Evolutionary conservation across 768 basidiomycete species (phyloP).

Genomic region (Suillus bovinus): DNA sequence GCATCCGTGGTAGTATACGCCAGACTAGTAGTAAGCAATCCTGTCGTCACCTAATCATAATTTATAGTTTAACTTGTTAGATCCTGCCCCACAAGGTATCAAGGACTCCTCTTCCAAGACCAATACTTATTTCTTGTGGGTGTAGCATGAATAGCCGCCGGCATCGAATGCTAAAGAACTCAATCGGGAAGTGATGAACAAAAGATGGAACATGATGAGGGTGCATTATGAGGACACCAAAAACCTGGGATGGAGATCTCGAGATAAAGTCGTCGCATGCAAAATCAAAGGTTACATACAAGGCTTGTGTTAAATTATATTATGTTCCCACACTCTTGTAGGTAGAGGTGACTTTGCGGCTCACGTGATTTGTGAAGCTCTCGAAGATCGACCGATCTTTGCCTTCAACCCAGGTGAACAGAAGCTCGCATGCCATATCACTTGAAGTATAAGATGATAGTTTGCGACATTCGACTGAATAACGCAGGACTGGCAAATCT

Average conservation of each 20-base stretch:
- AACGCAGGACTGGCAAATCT: slow-evolving; percentile 19
- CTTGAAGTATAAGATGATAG: slow-evolving; percentile 13
- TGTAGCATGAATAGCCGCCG: too few relatives aligned
- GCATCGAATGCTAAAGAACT: too few relatives aligned
- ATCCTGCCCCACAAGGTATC: too few relatives aligned
- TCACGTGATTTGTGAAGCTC: slow-evolving; percentile 67
- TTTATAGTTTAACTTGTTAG: too few relatives aligned
- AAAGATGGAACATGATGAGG: background rate
- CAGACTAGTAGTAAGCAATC: too few relatives aligned
- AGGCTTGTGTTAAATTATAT: background rate
- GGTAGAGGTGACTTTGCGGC: slow-evolving; percentile 41
- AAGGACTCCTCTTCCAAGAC: too few relatives aligned
- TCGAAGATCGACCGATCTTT: slow-evolving; percentile 58
- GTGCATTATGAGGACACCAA: background rate
- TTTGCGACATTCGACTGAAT: slow-evolving; percentile 26
- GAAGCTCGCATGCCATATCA: slow-evolving; percentile 23
- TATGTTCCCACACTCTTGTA: background rate
- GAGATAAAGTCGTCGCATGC: background rate
- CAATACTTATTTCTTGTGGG: too few relatives aligned
- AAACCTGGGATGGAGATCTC: background rate
- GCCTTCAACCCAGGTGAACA: slow-evolving; percentile 57
- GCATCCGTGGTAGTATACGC: too few relatives aligned
- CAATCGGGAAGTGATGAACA: background rate
- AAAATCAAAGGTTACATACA: background rate
- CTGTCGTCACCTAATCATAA: too few relatives aligned